A percentile compares a stretch with the other conserved stretches of the same genome.
These are phyloP conservation scores for Phylloboletellus chloephorus DNA, from an alignment of 1,284 basidiomycete genomes.

Conservation along the genomic window DNA sequence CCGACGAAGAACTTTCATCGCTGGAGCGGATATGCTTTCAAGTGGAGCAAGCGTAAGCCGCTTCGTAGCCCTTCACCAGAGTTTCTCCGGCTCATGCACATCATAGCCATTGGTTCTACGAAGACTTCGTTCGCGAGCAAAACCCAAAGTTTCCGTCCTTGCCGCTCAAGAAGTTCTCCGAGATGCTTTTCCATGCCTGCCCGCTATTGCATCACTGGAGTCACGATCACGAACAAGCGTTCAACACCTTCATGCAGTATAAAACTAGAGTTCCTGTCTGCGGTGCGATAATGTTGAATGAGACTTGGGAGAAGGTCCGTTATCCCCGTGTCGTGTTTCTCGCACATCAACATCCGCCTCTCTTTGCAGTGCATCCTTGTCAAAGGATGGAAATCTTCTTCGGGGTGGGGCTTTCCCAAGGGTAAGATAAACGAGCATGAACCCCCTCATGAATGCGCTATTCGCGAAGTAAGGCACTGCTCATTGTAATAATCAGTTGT, in stretches of 20 bases:
- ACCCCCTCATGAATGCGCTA: slow-evolving; percentile 76
- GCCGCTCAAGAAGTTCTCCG: slow-evolving; percentile 91
- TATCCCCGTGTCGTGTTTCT: slow-evolving; percentile 4
- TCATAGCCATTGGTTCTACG: slow-evolving; percentile 96
- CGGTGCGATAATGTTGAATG: slow-evolving; percentile 93
- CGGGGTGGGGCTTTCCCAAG: slow-evolving; percentile 98
- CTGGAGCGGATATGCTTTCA: slow-evolving; percentile 97
- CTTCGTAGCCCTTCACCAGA: slow-evolving; percentile 11
- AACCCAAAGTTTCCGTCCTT: slow-evolving; percentile 86
- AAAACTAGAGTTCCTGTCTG: slow-evolving; percentile 99
- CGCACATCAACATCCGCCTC: slow-evolving; percentile 10
- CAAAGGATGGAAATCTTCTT: slow-evolving; percentile 95
- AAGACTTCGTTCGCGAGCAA: slow-evolving; percentile 93
- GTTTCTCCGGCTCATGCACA: slow-evolving; percentile 12
- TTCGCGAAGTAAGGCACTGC: slow-evolving; percentile 69
- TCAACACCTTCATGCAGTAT: slow-evolving; percentile 86
- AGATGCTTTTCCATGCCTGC: slow-evolving; percentile 82
- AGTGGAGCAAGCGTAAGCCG: slow-evolving; percentile 92
- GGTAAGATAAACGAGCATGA: slow-evolving; percentile 98
- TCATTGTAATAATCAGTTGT: slow-evolving; percentile 1
- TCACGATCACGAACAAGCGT: slow-evolving; percentile 74
- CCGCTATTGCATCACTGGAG: slow-evolving; percentile 77
- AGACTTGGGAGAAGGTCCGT: slow-evolving; percentile 84
- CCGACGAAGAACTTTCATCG: slow-evolving; percentile 86
- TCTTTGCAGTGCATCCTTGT: slow-evolving; percentile 77